Evolutionary conservation across 2,329 filamentous ascomycete species (phyloP), one percentile per base, ranked within the genome.

Genomic region (Pseudogymnoascus pannorum): DNA sequence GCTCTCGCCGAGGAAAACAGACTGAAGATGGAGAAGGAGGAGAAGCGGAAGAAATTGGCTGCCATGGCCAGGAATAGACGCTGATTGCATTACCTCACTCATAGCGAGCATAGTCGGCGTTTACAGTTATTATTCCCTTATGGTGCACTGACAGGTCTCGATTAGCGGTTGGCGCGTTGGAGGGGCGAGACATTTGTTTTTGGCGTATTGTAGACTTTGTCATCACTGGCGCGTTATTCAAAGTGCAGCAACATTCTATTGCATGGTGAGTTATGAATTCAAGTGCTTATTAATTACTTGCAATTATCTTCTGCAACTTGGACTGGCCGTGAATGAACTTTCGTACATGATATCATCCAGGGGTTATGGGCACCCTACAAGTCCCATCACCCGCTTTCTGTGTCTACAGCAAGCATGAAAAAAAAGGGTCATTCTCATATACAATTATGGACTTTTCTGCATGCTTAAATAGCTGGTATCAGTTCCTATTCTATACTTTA

Each of bases 1-100:
- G 85, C 88, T 63, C 75, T 88, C 67, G 79, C 78, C 2, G 79
- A 88, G 42, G 87, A 88, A 72, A 81, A 78, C 69, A 76, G 74
- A 59, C 79, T 84, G 62, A 88, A 83, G 74, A 77, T 77, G 2
- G 84, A 86, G 69, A 88, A 88, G 73, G 79, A 84, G 66, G 81
- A 82, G 65, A 73, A 72, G 62, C 65, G 67, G 60, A 68, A 65
- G 62, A 64, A 65, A 61, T 61, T 73, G 36, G 64, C 64, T 51
- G 72, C 69, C 58, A 66, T 73, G 70, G 71, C 71, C 1, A 71
- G 68, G 38, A 66, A 61, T 57, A 62, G 61, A 59, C 63, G 63
- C 35, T 66, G 48, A 61, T 54, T 54, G 48, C 48, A 54, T 54
- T 54, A 54, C 48, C 48, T 31, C 48, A 54, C 26, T 31, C n/a